Base-by-base conservation (phyloP, 2,329 filamentous ascomycete species). In the Hypoxylon sp. region DNA sequence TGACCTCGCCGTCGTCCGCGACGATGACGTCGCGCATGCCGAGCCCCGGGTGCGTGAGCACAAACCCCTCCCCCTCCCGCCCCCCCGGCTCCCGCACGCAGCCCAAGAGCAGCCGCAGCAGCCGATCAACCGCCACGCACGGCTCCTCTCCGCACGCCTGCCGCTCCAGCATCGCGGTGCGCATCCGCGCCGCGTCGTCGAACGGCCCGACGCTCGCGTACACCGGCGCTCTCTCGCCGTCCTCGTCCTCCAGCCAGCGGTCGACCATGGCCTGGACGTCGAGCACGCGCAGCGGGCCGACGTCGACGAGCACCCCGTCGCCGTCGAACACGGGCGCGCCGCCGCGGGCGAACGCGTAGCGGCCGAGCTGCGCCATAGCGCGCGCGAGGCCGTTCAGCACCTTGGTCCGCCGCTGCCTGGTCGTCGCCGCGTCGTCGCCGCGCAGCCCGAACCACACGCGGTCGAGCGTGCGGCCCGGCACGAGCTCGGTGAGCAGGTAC, bases 21-120 rank as follows among this genome's bases (percentile, higher is more conserved):
- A 70, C 38, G 37, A 70, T 49, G 43, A 70, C 62, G 35, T 70
- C 52, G 24, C 59, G 67, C 55, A 70, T 60, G 17, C 56, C 66
- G 11, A 70, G 55, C 29, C 63, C 61, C 3, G 64, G 55, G 26
- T 70, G 67, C 9, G 65, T 45, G 24, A 70, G 61, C 3, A 70
- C 69, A 29, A 70, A 70, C 24, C 21, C 31, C 46, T 29, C 54
- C 23, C 40, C 40, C 42, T 20, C 37, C 26, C 33, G 56, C 27
- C 3, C 20, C 0, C 21, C 46, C n/a, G 65, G 66, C 43, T 70
- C 67, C 17, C 55, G 57, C 8, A 70, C 43, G 17, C 58, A 46
- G 5, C 24, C 18, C 8, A 70, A 15, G 1, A 70, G 64, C 6
- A 65, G 40, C 8, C 60, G 49, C 8, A 70, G 42, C 6, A 70